phyloP scores from a whole-genome alignment of 495 filamentous ascomycete genomes.

The Podospora fimiseda region DNA sequence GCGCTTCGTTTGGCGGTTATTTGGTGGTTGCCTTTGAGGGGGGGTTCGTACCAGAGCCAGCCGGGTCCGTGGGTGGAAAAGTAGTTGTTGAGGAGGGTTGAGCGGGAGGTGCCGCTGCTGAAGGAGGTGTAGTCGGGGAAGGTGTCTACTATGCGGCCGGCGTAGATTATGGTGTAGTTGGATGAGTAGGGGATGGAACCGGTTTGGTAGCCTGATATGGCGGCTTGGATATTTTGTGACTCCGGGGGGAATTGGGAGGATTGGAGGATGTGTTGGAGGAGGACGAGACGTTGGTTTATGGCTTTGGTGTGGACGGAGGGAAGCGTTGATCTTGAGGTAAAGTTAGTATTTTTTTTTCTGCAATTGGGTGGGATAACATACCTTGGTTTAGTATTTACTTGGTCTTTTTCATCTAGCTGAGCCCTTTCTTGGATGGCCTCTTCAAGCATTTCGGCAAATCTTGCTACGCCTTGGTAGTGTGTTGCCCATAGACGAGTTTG shows the following conservation, averaged over 20 bases:
- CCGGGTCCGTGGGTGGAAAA: slow-evolving; percentile 30
- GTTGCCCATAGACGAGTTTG: slow-evolving; percentile 28
- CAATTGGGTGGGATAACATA: slow-evolving; percentile 8
- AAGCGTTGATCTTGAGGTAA: slow-evolving; percentile 15
- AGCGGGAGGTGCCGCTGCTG: slow-evolving; percentile 31
- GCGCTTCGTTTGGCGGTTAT: slow-evolving; percentile 26
- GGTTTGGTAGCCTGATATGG: slow-evolving; percentile 37
- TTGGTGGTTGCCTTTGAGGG: slow-evolving; percentile 21
- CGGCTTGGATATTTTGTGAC: slow-evolving; percentile 37
- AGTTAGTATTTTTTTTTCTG: background rate
- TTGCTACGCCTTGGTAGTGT: slow-evolving; percentile 19
- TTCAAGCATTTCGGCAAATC: slow-evolving; percentile 28
- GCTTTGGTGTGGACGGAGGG: slow-evolving; percentile 16
- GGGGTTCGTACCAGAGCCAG: slow-evolving; percentile 48
- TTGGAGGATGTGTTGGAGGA: slow-evolving; percentile 26
- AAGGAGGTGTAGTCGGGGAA: slow-evolving; percentile 33
- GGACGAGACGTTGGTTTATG: slow-evolving; percentile 26
- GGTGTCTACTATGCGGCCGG: slow-evolving; percentile 39
- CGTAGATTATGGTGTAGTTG: slow-evolving; percentile 40
- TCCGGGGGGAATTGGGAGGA: slow-evolving; percentile 34
- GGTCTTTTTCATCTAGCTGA: slow-evolving; percentile 31
- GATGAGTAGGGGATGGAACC: slow-evolving; percentile 35
- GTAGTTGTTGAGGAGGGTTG: slow-evolving; percentile 38
- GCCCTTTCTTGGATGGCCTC: slow-evolving; percentile 26
- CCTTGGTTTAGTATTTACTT: slow-evolving; percentile 36